Base-by-base conservation (phyloP, 805 yeast genomes). In the Debaryomyces hansenii region DNA sequence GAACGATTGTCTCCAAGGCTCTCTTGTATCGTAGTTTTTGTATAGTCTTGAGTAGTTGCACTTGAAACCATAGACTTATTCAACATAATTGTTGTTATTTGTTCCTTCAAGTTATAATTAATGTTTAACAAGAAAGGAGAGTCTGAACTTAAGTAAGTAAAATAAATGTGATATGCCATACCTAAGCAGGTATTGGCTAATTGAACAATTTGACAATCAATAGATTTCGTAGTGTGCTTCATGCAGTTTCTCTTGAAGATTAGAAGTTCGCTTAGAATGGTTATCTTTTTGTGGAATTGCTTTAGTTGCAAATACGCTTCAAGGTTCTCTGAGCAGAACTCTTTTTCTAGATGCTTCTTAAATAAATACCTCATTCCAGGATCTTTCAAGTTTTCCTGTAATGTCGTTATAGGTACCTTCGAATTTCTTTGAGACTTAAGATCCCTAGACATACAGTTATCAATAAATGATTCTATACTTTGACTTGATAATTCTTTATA, bases 281-380 rank as follows among this genome's bases (percentile, higher is more conserved):
- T 58, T 64, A 79, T 66, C 51, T 74, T 77, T 50, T 74, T 77
- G 10, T 72, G 70, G 49, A 84, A 78, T 41, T 75, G 75, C 40
- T 70, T 70, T 41, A 87, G 74, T 47, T 82, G 87, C 43, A 77
- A 63, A 59, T 80, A 87, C 3, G 85, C 89, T 51, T 84, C 84
- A n/a, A 87, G 61, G 55, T 88, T 90, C 58, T 90, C 97, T 2
- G 77, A 78, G 58, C 96, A 89, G 45, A 76, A 73, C 42, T 82
- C 85, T 27, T 72, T 75, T 41, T 77, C 80, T 42, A 90, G 61
- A 59, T 87, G 90, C n/a, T 70, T 68, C 50, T 82, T 74, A 63
- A 90, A 87, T 8, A 88, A 63, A 45, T 79, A 81, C 44, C 85
- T 72, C 69, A 84, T 67, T 0, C 94, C 96, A 0, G 96, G 95